Conservation (phyloP, 202 grass and related monocot genomes). For the Cymbopogon flexuosus region DNA sequence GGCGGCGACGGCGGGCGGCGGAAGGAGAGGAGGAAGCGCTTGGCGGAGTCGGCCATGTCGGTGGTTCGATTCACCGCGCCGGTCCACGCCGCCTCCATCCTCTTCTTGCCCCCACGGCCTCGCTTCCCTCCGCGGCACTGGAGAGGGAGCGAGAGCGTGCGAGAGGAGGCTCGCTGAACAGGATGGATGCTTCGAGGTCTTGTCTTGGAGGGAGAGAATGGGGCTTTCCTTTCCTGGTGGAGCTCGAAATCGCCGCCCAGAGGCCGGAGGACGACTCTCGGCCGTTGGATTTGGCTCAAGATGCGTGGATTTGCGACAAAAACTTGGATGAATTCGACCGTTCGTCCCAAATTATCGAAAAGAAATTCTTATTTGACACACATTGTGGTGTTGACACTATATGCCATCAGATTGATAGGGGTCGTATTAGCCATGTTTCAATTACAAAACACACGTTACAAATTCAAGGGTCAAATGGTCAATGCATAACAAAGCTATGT, state of each 20-base stretch:
- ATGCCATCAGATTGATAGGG: too few species aligned
- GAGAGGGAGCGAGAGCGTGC: too few species aligned
- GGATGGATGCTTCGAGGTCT: neutral
- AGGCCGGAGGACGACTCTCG: neutral
- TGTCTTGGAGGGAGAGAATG: neutral
- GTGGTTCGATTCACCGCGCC: slow-evolving; percentile 57
- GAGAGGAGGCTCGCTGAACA: neutral
- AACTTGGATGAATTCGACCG: too few species aligned
- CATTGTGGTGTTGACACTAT: too few species aligned
- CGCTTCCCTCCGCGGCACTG: neutral
- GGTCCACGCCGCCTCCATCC: slow-evolving; percentile 53
- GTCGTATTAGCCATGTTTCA: too few species aligned
- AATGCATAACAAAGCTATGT: too few species aligned
- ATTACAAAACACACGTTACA: too few species aligned
- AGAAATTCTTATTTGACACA: too few species aligned
- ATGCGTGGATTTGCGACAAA: neutral
- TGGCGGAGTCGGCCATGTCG: slow-evolving; percentile 46
- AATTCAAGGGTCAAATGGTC: too few species aligned
- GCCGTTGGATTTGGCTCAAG: neutral
- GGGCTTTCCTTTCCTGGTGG: neutral
- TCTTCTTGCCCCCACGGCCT: neutral
- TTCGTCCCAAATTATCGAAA: too few species aligned
- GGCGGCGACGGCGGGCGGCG: slow-evolving; percentile 18
- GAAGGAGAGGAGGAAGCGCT: slow-evolving; percentile 59
- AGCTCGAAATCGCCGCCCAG: neutral